phyloP scores from a whole-genome alignment of 2,329 filamentous ascomycete genomes.

The Chalaropsis ovoidea region DNA sequence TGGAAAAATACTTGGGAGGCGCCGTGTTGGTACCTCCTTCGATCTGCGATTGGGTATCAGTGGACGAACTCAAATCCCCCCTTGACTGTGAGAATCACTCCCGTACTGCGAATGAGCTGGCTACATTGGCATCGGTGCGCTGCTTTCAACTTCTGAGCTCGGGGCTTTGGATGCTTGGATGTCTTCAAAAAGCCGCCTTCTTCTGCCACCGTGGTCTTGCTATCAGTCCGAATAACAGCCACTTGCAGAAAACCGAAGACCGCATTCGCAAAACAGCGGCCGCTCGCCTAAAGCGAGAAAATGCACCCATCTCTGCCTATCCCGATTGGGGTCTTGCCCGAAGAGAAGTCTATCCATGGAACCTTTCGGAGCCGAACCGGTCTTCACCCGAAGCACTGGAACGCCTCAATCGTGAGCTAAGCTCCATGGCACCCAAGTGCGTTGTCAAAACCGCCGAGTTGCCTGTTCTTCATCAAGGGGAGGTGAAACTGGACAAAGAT shows the following conservation, averaged over 20 bases:
- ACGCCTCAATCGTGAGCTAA: slow-evolving; percentile 61
- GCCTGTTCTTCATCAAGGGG: slow-evolving; percentile 55
- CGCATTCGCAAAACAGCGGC: slow-evolving; percentile 46
- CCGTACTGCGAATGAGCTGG: slow-evolving; percentile 31
- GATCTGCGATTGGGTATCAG: slow-evolving; percentile 38
- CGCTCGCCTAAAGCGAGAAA: slow-evolving; percentile 39
- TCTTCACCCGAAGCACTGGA: slow-evolving; percentile 58
- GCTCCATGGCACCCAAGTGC: slow-evolving; percentile 64
- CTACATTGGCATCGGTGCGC: slow-evolving; percentile 39
- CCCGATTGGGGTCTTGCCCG: slow-evolving; percentile 62
- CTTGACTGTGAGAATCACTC: background rate
- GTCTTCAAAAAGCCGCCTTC: slow-evolving; percentile 54
- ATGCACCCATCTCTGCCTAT: slow-evolving; percentile 45
- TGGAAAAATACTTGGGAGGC: slow-evolving; percentile 33
- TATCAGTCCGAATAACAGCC: slow-evolving; percentile 44
- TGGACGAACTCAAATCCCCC: slow-evolving; percentile 28
- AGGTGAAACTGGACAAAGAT: slow-evolving; percentile 38
- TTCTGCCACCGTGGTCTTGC: slow-evolving; percentile 55
- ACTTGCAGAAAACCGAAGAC: slow-evolving; percentile 45
- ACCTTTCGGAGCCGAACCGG: slow-evolving; percentile 57
- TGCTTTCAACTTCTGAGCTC: slow-evolving; percentile 51
- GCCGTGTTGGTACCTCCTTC: slow-evolving; percentile 37
- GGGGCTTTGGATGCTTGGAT: slow-evolving; percentile 54
- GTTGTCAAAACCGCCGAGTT: slow-evolving; percentile 67
- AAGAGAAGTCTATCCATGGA: slow-evolving; percentile 61